These are phyloP conservation scores for Aspergillus amoenus DNA, from an alignment of 2,329 filamentous ascomycete genomes.

Conservation along the genomic window DNA sequence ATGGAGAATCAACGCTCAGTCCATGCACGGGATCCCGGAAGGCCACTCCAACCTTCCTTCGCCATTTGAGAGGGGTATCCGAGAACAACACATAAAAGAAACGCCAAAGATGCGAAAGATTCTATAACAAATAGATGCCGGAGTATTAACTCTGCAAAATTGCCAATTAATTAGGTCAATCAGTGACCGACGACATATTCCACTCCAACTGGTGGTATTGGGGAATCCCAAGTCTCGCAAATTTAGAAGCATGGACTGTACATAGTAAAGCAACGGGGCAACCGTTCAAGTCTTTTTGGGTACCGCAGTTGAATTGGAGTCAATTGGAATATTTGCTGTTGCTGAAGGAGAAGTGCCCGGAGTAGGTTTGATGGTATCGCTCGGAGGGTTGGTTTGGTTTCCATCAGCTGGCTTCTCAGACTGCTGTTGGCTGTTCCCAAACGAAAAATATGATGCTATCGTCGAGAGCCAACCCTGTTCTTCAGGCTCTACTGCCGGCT, in stretches of 20 bases:
- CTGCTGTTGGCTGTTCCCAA: slow-evolving; percentile 18
- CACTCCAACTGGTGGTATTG: neutral
- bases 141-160: neutral
- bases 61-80: slow-evolving; percentile 12
- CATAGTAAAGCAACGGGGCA: neutral
- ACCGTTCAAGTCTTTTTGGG: slow-evolving; percentile 5
- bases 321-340: neutral
- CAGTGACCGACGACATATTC: neutral
- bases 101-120: neutral
- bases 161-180: neutral
- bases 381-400: slow-evolving; percentile 4
- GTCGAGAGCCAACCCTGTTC: slow-evolving; percentile 34
- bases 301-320: neutral
- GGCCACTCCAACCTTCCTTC: neutral
- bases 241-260: too few species aligned
- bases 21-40: neutral
- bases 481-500: slow-evolving; percentile 26
- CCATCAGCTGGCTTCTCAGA: slow-evolving; percentile 12
- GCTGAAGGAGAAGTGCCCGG: neutral
- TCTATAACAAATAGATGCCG: slow-evolving; percentile 7
- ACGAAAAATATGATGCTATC: slow-evolving; percentile 34
- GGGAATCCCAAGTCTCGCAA: neutral
- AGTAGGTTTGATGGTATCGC: neutral
- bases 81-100: neutral
- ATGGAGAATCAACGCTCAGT: neutral